Base-by-base conservation (phyloP, 768 basidiomycete genomes). In the Macrocybe gigantea region DNA sequence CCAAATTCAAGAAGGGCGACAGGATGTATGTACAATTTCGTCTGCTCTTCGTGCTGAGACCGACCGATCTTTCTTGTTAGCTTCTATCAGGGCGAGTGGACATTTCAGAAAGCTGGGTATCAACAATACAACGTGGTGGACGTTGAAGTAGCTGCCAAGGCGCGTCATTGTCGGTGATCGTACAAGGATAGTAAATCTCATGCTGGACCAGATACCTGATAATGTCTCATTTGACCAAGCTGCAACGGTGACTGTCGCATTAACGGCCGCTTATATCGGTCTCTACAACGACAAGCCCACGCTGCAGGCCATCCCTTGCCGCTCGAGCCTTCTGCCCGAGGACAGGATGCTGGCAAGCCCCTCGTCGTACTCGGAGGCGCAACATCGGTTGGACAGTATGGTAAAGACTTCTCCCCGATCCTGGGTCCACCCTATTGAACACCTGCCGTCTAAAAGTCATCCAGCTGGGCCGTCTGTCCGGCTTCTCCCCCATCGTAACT, bases 401-500 rank as follows among this genome's bases (percentile, higher is more conserved):
- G 65, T 61, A 53, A 22, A 38, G 49, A 11, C 22, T 22, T 22
- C 22, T 22, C 22, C 22, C 22, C 22, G 22, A 22, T 22, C 22
- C 22, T 22, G 22, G 22, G 4, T 22, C 22, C 22, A 22, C n/a
- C 8, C 33, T 44, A 9, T 32, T 33, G 29, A 32, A 32, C 13
- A 8, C 34, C 7, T 47, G 43, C 38, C 22, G 12, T 8, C 14
- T 42, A 4, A 10, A 37, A 70, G 72, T 46, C 10, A 62, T 68
- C 48, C 67, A 71, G 50, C 61, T 71, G 9, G 68, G 67, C 14
- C 62, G 54, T 41, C 34, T 64, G 34, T 65, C 67, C 2, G 68
- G 73, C 2, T 72, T 74, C 56, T 60, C 63, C n/a, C 70, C 69
- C 10, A 71, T 75, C 47, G 71, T 76, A 13, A 54, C 64, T 31